Evolutionary conservation across 2,329 filamentous ascomycete genomes (phyloP).

Genomic region (Colletotrichum tanaceti): DNA sequence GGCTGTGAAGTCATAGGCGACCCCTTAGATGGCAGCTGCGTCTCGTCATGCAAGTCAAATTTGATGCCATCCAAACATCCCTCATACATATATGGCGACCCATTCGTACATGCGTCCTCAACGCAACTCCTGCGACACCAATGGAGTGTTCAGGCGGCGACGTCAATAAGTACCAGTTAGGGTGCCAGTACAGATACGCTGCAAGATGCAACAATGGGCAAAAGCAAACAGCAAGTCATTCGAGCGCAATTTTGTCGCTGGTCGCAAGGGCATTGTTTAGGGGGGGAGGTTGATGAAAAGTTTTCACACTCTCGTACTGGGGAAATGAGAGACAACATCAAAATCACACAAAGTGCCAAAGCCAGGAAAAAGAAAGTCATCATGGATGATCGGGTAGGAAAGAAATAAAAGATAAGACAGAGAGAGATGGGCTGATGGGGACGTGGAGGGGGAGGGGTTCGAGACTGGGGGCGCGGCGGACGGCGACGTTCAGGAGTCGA

Average conservation of each 20-base stretch:
- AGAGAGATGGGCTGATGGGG: not conserved
- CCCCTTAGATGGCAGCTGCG: not conserved
- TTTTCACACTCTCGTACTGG: constrained; percentile 3
- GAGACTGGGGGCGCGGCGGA: constrained; percentile 10
- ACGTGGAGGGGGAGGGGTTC: constrained; percentile 23
- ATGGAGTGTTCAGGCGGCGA: not conserved
- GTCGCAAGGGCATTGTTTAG: not conserved
- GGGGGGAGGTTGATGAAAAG: constrained; percentile 4
- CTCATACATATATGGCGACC: not conserved
- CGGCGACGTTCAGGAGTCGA: not conserved
- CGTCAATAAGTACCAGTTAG: not conserved
- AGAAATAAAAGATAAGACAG: not conserved
- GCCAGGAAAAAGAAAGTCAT: constrained; percentile 10
- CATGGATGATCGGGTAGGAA: not conserved
- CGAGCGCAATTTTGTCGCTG: not conserved
- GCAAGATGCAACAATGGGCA: not conserved
- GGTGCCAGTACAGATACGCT: not conserved
- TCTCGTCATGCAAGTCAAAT: constrained; percentile 2
- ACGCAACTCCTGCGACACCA: not conserved
- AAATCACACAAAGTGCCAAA: not conserved
- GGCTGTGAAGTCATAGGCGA: not conserved
- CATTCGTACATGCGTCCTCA: not conserved
- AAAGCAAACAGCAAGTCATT: not conserved
- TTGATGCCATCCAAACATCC: not conserved
- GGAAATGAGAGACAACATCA: constrained; percentile 2